Base-by-base conservation (phyloP, 208 protist genomes). In the Vickermania spadyakhi region DNA sequence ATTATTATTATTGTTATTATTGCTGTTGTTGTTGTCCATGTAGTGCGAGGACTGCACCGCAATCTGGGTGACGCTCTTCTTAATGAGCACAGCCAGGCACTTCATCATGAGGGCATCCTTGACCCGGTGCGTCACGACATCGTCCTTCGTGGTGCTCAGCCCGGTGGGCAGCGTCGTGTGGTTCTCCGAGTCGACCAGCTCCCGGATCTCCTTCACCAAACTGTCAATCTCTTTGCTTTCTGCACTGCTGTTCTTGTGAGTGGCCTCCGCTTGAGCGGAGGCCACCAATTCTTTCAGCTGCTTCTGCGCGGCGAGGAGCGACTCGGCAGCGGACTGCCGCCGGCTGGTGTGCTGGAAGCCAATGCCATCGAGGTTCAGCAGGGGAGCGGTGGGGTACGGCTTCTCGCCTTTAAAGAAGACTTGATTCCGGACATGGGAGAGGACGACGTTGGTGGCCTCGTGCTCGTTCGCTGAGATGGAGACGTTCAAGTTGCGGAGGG, bases 31-130 rank as follows among this genome's bases (percentile, higher is more conserved):
- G 54, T 7, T 3, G 31, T 66, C 71, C 45, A 26, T 31, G 70
- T 75, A 79, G 60, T 77, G 56, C 26, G 66, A 69, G 54, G 74
- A 64, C 21, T 78, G 69, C 51, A 65, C 61, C 62, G 81, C 77
- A 54, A 93, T 84, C 60, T 81, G 79, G 36, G 50, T 57, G 22
- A 88, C 18, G 27, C 86, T 66, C 58, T 80, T 76, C 22, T 72
- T 72, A 49, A 93, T 70, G 1, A 89, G 68, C 1, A 62, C 66
- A 0, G 70, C 66, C 21, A 78, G 70, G 41, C 77, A 86, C 71
- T 93, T 93, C 55, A 89, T 91, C 82, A 89, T 91, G 23, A 93
- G 77, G 2, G 83, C 80, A 56, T 93, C 82, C 72, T 86, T 91
- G 66, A 88, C 79, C 51, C 69, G 74, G 65, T 87, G 69, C 4